phyloP scores from a whole-genome alignment of 345 rosid species.

The Brassica nigra region DNA sequence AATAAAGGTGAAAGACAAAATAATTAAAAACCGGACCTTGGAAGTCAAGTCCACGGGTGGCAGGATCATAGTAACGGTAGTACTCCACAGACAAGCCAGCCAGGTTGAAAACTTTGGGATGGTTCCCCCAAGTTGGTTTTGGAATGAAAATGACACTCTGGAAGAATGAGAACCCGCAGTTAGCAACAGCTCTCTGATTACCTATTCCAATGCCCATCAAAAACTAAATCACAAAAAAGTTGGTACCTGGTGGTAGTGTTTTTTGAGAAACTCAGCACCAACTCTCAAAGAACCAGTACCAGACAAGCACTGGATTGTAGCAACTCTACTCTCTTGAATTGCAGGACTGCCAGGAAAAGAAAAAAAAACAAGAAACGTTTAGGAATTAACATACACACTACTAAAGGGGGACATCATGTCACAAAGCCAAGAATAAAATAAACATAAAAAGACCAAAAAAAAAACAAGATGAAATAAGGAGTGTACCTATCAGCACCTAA shows the following conservation, averaged over 20 bases:
- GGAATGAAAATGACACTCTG: constrained; percentile 90
- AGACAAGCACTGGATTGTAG: constrained; percentile 91
- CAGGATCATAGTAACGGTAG: constrained; percentile 92
- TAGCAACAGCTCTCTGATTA: not conserved
- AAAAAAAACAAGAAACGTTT: constrained; percentile 4
- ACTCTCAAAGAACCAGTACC: constrained; percentile 98
- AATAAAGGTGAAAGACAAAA: not conserved
- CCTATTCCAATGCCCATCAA: not conserved
- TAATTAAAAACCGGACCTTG: constrained; percentile 46
- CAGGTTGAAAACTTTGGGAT: constrained; percentile 79
- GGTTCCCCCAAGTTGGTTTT: constrained; percentile 98
- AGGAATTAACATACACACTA: not conserved
- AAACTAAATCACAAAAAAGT: constrained; percentile 5
- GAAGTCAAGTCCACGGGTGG: constrained; percentile 88
- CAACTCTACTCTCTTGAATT: constrained; percentile 66
- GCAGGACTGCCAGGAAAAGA: constrained; percentile 60
- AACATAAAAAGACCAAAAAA: not conserved
- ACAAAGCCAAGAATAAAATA: not conserved
- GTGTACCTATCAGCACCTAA: constrained; percentile 78
- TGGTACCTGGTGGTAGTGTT: constrained; percentile 68
- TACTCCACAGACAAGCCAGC: constrained; percentile 84
- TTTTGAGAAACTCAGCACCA: constrained; percentile 89
- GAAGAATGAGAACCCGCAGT: constrained; percentile 32
- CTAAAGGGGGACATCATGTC: not conserved
- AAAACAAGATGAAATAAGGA: not conserved